These are phyloP conservation scores for Haberlea rhodopensis DNA, from an alignment of 257 asterid genomes.

Conservation along the genomic window DNA sequence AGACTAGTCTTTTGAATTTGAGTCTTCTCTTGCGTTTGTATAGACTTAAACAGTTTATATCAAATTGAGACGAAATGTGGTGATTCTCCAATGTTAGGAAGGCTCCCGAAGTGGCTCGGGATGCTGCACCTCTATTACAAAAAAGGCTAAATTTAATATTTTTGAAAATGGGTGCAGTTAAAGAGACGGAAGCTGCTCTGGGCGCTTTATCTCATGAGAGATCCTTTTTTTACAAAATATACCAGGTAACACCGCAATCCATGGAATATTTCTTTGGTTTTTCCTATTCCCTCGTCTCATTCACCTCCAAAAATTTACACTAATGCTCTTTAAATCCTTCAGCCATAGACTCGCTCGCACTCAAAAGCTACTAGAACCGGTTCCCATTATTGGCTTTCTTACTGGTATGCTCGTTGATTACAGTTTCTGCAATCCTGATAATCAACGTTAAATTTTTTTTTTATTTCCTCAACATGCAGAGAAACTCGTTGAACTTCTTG, in stretches of 20 bases:
- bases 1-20: neutral
- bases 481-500: constrained; percentile 79
- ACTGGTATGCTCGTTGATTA: constrained; percentile 46
- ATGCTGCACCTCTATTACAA: too few relatives aligned
- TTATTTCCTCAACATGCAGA: constrained; percentile 44
- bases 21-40: neutral
- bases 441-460: too few relatives aligned
- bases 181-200: constrained; percentile 78
- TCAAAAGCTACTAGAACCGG: constrained; percentile 64
- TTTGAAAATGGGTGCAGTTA: constrained; percentile 44
- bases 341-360: constrained; percentile 75
- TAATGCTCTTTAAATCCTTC: constrained; percentile 32
- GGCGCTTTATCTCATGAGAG: constrained; percentile 98
- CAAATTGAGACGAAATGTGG: neutral
- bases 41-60: too few relatives aligned
- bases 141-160: neutral
- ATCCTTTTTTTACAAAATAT: constrained; percentile 82
- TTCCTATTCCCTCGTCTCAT: constrained; percentile 2
- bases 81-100: neutral
- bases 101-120: neutral
- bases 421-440: neutral
- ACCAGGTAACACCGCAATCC: constrained; percentile 53
- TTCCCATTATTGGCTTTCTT: constrained; percentile 79
- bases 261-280: neutral
- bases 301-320: constrained; percentile 4